A percentile compares a stretch with the other conserved stretches of the same genome.
Conservation (phyloP, 106 monocot species). For the Acanthochlamys bracteata region DNA sequence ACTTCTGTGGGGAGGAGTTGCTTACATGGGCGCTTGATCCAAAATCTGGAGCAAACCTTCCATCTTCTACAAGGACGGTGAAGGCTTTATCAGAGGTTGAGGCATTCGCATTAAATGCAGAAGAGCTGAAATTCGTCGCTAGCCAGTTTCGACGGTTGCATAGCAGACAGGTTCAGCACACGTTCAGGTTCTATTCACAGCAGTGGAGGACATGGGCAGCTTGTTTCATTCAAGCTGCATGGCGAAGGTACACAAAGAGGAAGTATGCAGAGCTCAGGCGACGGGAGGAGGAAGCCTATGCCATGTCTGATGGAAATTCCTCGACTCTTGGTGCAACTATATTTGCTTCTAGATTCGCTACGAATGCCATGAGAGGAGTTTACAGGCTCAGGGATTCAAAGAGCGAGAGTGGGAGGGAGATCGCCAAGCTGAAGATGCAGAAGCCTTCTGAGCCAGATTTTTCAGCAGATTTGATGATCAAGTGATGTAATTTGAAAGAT, state of each 20-base stretch:
- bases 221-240: constrained; percentile 69
- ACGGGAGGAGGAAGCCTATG: constrained; percentile 9
- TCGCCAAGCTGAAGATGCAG: constrained; percentile 21
- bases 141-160: constrained; percentile 67
- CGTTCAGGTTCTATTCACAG: constrained; percentile 71
- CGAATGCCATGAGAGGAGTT: constrained; percentile 52
- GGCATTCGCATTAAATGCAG: constrained; percentile 56
- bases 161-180: constrained; percentile 69
- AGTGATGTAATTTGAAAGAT: too few relatives aligned
- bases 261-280: constrained; percentile 36
- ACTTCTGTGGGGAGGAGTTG: constrained; percentile 77
- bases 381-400: constrained; percentile 28
- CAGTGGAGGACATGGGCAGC: constrained; percentile 88
- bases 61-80: constrained; percentile 68
- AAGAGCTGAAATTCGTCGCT: constrained; percentile 68
- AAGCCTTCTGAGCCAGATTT: constrained; percentile 76
- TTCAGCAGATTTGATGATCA: constrained; percentile 26
- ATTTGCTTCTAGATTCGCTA: constrained; percentile 51
- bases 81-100: constrained; percentile 54
- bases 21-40: constrained; percentile 79
- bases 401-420: constrained; percentile 13
- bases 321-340: constrained; percentile 48
- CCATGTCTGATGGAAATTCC: background rate
- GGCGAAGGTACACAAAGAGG: constrained; percentile 55
- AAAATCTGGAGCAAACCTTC: constrained; percentile 51